These are phyloP conservation scores for Boletus subcaerulescens DNA, from an alignment of 768 basidiomycete species.

Conservation along the genomic window DNA sequence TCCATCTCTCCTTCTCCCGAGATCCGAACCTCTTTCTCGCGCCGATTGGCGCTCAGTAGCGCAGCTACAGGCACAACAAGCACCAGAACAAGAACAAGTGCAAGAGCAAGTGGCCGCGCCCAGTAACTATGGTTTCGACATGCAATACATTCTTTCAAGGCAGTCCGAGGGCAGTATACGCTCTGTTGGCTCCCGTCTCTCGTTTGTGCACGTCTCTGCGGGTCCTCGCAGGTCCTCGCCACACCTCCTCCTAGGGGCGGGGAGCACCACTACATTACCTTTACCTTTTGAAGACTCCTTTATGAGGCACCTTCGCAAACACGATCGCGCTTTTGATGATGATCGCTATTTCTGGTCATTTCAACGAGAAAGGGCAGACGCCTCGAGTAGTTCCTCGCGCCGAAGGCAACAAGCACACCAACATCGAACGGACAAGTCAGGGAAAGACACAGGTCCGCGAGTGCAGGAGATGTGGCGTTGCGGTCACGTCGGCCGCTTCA, in stretches of 20 bases:
- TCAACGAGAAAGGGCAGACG: constrained; percentile 48
- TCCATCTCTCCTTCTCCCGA: constrained; percentile 38
- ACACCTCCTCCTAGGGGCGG: constrained; percentile 27
- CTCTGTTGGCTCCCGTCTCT: constrained; percentile 27
- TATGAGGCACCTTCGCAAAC: constrained; percentile 31
- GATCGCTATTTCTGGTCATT: constrained; percentile 57
- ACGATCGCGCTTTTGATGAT: constrained; percentile 44
- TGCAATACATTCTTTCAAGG: constrained; percentile 40
- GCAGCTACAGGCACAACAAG: constrained; percentile 31
- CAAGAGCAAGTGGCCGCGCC: background rate
- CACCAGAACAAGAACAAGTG: background rate
- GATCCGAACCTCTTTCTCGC: constrained; percentile 40
- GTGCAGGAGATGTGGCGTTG: constrained; percentile 67
- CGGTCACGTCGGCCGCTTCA: constrained; percentile 60
- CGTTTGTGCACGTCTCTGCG: constrained; percentile 10
- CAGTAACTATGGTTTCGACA: constrained; percentile 41
- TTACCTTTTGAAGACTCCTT: constrained; percentile 40
- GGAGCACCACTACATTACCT: constrained; percentile 32
- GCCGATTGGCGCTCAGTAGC: constrained; percentile 56
- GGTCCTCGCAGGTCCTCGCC: constrained; percentile 21
- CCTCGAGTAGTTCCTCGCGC: constrained; percentile 19
- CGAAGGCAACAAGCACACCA: constrained; percentile 21
- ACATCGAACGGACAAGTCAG: constrained; percentile 13
- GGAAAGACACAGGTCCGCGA: constrained; percentile 21
- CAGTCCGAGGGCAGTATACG: constrained; percentile 32